These are phyloP conservation scores for Ganoderma leucocontextum DNA, from an alignment of 1,284 basidiomycete species.

Conservation along the genomic window DNA sequence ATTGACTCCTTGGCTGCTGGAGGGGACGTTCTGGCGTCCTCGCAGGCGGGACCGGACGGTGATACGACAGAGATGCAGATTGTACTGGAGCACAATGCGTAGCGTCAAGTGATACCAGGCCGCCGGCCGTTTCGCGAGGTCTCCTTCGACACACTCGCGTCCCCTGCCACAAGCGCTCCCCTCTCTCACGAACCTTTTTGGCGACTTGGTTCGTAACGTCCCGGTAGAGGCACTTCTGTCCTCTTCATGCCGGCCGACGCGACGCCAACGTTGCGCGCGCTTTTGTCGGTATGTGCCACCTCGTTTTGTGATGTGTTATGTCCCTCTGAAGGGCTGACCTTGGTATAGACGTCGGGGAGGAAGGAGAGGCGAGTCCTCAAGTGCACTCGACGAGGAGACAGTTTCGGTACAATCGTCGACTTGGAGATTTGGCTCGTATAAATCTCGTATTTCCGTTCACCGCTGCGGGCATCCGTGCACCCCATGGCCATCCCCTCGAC, in stretches of 20 bases:
- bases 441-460: not conserved
- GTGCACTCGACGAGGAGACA: not conserved
- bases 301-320: not conserved
- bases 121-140: not conserved
- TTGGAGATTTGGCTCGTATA: not conserved
- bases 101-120: not conserved
- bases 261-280: too few relatives aligned
- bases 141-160: not conserved
- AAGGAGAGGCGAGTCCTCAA: not conserved
- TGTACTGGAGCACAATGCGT: constrained; percentile 44
- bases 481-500: not conserved
- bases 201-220: too few relatives aligned
- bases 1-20: constrained; percentile 83
- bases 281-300: not conserved
- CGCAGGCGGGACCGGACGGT: constrained; percentile 37
- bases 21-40: constrained; percentile 70
- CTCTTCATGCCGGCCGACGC: too few relatives aligned
- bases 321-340: not conserved
- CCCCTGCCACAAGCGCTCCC: not conserved
- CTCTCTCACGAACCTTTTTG: not conserved
- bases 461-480: too few relatives aligned
- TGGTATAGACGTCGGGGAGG: not conserved
- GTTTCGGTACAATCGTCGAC: not conserved
- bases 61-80: constrained; percentile 61
- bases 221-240: too few relatives aligned